Evolutionary conservation across 352 stramenopile genomes (phyloP).

Genomic region (Globisporangium emineosum): DNA sequence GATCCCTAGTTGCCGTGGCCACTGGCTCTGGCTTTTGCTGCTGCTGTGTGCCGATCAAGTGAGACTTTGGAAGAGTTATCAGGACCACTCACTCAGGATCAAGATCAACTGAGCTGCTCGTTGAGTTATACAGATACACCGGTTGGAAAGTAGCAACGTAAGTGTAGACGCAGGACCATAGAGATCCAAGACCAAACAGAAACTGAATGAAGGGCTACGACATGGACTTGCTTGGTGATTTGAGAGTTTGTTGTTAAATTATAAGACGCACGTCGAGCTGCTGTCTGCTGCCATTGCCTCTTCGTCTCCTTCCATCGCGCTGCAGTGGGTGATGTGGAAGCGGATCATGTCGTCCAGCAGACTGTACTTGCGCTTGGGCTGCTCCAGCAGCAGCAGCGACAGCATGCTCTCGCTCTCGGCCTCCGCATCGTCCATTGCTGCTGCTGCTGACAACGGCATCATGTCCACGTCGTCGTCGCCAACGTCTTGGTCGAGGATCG

Average conservation of each 20-base stretch:
- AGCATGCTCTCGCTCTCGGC: constrained; percentile 7
- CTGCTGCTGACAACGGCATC: neutral
- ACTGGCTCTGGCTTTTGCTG: too few species aligned
- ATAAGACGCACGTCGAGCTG: neutral
- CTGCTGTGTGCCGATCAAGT: neutral
- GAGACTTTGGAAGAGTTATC: neutral
- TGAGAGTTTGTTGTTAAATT: constrained; percentile 3
- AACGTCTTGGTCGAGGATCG: constrained; percentile 31
- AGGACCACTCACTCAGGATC: neutral
- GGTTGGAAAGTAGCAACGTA: neutral
- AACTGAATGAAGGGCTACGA: neutral
- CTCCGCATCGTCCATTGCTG: neutral
- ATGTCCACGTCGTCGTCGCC: neutral
- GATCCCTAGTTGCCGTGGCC: too few species aligned
- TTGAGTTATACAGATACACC: neutral
- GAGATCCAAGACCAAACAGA: neutral
- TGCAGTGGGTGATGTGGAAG: constrained; percentile 36
- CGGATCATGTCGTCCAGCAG: constrained; percentile 47
- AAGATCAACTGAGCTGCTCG: too few species aligned
- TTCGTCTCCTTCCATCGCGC: neutral
- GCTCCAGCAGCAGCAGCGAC: constrained; percentile 12
- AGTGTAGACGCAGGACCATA: neutral
- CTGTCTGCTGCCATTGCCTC: neutral
- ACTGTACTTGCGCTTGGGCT: constrained; percentile 17
- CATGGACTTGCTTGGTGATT: neutral